These are phyloP conservation scores for Meredithiella fracta DNA, from an alignment of 2,329 filamentous ascomycete species.

Conservation along the genomic window DNA sequence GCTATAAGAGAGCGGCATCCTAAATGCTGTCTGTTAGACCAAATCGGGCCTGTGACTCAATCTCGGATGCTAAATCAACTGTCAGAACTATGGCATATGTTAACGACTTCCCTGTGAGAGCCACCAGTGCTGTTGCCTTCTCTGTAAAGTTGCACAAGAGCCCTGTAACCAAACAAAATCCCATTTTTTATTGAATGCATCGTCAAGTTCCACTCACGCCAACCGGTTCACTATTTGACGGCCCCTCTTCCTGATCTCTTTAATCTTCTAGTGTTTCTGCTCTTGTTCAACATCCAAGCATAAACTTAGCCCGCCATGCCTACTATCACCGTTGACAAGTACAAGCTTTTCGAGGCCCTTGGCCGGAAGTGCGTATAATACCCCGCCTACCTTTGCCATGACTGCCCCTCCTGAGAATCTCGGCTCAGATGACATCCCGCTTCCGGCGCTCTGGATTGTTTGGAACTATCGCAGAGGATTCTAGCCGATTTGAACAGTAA, in stretches of 20 bases:
- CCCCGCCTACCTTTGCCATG: not conserved
- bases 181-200: not conserved
- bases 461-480: not conserved
- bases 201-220: slow-evolving; percentile 1
- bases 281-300: not conserved
- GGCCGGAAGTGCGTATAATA: slow-evolving; percentile 52
- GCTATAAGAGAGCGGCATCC: too few relatives aligned
- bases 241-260: slow-evolving; percentile 1
- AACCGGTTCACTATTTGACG: not conserved
- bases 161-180: slow-evolving; percentile 1
- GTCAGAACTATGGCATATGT: too few relatives aligned
- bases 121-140: not conserved
- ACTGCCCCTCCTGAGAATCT: not conserved
- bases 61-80: not conserved
- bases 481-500: not conserved
- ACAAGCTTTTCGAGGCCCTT: slow-evolving; percentile 81
- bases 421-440: not conserved
- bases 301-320: slow-evolving; percentile 48
- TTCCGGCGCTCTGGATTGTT: not conserved
- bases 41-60: slow-evolving; percentile 10
- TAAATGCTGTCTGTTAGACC: not conserved
- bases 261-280: not conserved
- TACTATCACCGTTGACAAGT: slow-evolving; percentile 93
- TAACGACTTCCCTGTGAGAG: too few relatives aligned
- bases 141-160: not conserved